Evolutionary conservation across 2,329 filamentous ascomycete species (phyloP), one percentile per base, ranked within the genome.

Genomic region (Onygenales sp.): DNA sequence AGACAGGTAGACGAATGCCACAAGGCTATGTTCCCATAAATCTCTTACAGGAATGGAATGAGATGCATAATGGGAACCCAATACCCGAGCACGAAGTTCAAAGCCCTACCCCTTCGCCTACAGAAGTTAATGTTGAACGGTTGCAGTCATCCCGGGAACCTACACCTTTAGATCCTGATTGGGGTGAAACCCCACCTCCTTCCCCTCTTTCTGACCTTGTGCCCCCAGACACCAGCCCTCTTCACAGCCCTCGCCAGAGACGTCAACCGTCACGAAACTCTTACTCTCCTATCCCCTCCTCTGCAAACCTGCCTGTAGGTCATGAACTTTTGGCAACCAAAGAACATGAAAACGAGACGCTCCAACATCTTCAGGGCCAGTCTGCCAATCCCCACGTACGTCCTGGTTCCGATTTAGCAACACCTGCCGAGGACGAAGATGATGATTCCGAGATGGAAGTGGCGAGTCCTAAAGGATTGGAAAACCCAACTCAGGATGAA

Each of bases 1-100:
- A 58, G n/a, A 47, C 63, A 1, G 66, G 67, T 11, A 56, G 61
- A 11, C 53, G 53, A 11, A 47, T 54, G 36, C 64, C 65, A 17
- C 61, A 60, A 33, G 66, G 63, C 2, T 62, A 69, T 59, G 68
- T 72, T 32, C 71, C 71, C 2, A 61, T 66, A 49, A 43, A 44
- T 13, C 62, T 72, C 17, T 54, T 73, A 14, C 53, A 57, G n/a
- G 53, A 64, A 55, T 73, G 71, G 71, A 72, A 72, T 53, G 33
- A 54, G 1, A 59, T 65, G 46, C 64, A 60, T 13, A 42, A 35
- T 36, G 48, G 44, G 7, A 49, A 17, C 21, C 10, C 17, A 27
- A 39, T 17, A n/a, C n/a, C 8, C 2, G 47, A 17, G 11, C 14
- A 41, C 0, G 5, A 7, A 31, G 41, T 17, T n/a, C 7, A 13